Evolutionary conservation across 1,139 yeast species (phyloP), one percentile per base, ranked within the genome.

Genomic region (Taphrina flavorubra): DNA sequence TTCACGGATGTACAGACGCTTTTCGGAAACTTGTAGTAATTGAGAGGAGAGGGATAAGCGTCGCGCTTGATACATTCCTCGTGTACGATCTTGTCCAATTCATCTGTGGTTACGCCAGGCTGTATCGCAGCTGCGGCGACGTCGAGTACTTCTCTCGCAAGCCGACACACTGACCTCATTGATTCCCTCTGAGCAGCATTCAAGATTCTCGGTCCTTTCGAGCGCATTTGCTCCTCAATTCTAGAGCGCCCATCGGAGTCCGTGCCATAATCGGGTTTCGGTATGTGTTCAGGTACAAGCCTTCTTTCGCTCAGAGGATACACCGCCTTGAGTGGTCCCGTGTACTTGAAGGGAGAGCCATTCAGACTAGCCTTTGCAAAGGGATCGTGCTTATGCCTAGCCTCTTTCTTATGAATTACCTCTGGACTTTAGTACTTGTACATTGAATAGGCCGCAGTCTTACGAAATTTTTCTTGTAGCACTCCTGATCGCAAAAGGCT

Each of bases 61-160:
- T 89, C 87, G 78, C 97, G 85, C 78, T 90, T 91, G 76, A 92
- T 81, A 73, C 97, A 89, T 75, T 92, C 99, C 68, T 85, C 84
- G 77, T 94, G 98, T 64, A 91, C 91, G 73, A 92, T 84, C 61
- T 83, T 87, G 78, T 95, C 99, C 70, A 95, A 81, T 77, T 90
- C 96, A 76, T 95, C 99, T 51, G 99, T 94, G 66, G 98, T 92
- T 71, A 91, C 81, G 51, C 99, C 99, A 0, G 97, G 96, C 73
- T 81, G 84, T 60, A 90, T 82, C 49, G 90, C 88, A 5, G 90
- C 87, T 4, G 96, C 99, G 7, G 95, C 96, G 10, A 83, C 81
- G 77, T 95, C 99, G 72, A 92, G 80, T 37, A 95, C 86, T 78
- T 92, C 97, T 76, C 99, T 84, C 13, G 92, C 95, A n/a, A 87